Base-by-base conservation (phyloP, 192 early-diverging fungal species). In the Backusella tarrabulga region DNA sequence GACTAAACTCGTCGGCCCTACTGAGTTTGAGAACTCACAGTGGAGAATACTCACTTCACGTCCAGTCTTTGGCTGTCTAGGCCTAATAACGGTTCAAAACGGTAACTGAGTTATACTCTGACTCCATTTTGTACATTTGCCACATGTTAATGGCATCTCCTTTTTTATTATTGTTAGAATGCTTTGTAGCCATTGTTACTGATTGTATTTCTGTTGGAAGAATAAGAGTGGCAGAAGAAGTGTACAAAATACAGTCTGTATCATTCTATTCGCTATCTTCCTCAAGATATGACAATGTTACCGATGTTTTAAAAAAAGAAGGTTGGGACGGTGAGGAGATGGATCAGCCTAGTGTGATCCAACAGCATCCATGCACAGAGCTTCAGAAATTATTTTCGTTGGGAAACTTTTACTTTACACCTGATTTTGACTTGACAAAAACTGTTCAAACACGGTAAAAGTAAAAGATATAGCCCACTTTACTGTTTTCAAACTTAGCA, bases 321-420 rank as follows among this genome's bases (percentile, higher is more conserved):
- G 79, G 44, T 74, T 79, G 63, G 69, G 83, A 85, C 40, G 71
- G 79, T 4, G 77, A 82, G 1, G 87, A 88, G 34, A 79, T 73
- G 69, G 84, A 85, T 9, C 15, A 40, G 12, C 60, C 50, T 77
- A 83, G 77, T 46, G 44, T 26, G 1, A 68, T 87, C 38, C 56
- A 85, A 46, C 84, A 85, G 35, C 95, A 97, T 81, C 96, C 96
- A 5, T 97, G 95, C 76, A 67, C 82, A 14, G 83, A 87, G 23
- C 85, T 99, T 40, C 87, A 89, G 70, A 91, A 94, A 73, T 89
- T 97, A 36, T 84, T 99, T n/a, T 91, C 90, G 54, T 90, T 89
- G 73, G 96, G 96, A 21, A 92, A 91, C 4, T 99, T 99, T 79
- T 99, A 94, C 83, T 99, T 97, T 82, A 93, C 95, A 2, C 91